Conservation (phyloP, 768 basidiomycete species). For the Amanita thiersii region DNA sequence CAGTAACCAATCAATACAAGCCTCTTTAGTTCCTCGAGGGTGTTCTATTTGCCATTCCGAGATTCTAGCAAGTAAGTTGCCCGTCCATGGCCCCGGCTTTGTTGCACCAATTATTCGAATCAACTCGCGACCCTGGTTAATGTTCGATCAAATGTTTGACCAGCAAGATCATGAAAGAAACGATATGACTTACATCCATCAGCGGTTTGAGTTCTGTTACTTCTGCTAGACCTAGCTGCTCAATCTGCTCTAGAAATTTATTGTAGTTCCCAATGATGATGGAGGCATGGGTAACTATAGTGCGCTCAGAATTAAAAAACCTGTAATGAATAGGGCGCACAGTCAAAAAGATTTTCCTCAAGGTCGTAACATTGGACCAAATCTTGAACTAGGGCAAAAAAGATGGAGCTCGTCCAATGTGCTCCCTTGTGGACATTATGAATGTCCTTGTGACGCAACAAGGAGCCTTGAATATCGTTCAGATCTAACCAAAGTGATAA, state of each 20-base stretch:
- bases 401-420: conserved; percentile 62
- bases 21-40: conserved; percentile 55
- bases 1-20: conserved; percentile 64
- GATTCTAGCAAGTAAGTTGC: conserved; percentile 53
- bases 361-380: conserved; percentile 46
- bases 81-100: conserved; percentile 66
- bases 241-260: conserved; percentile 47
- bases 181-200: conserved; percentile 54
- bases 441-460: conserved; percentile 59
- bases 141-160: conserved; percentile 2
- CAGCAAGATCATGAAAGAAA: neutral
- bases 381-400: conserved; percentile 74
- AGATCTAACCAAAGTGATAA: neutral
- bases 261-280: conserved; percentile 59
- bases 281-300: conserved; percentile 35
- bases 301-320: neutral
- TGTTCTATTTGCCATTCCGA: conserved; percentile 83
- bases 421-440: conserved; percentile 56
- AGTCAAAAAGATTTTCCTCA: conserved; percentile 29
- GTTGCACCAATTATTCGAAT: conserved; percentile 38
- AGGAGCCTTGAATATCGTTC: conserved; percentile 36
- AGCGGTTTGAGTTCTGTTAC: conserved; percentile 65
- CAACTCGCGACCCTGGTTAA: conserved; percentile 65
- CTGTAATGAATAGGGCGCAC: conserved; percentile 22
- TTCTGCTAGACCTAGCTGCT: conserved; percentile 50